Evolutionary conservation across 192 early-diverging fungal species (phyloP), one percentile per base, ranked within the genome.

Genomic region (Linnemannia zychae): DNA sequence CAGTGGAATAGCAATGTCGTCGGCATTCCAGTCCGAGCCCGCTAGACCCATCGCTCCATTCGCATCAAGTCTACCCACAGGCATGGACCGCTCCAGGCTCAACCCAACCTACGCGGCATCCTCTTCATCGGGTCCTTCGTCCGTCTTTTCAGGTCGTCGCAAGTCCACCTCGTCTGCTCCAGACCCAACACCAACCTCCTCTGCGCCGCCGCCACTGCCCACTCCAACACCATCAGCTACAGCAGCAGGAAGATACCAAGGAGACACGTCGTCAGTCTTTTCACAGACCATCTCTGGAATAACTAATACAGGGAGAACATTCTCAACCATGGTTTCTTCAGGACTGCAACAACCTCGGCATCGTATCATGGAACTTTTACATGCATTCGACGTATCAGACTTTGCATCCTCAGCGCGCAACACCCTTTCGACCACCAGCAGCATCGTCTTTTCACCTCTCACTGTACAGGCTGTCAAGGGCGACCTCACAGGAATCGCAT

Each of bases 371-470:
- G 83, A 85, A 40, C 40, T 85, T 12, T 48, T 85, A 12, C 77
- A 85, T 73, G 74, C 83, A 6, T 85, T 85, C 46, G 83, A 85
- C 31, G 74, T 76, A n/a, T 85, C 83, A 3, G 77, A 78, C 28
- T 72, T 79, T 69, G 83, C 77, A 5, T 85, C 78, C 4, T 85
- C 83, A 13, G 83, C 77, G 13, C 83, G 77, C 28, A 79, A 72
- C 38, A 76, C 77, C 2, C 74, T 85, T 11, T 79, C 77, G 13
- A 85, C 83, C 18, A 85, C 82, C 13, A 79, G 83, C 70, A 76
- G 88, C 34, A 88, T 93, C 1, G 84, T 93, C 46, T 93, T 93
- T 50, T 89, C 89, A 24, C 92, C 92, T 13, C 63, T 93, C 16
- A 87, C 90, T 1, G 84, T 86, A 6, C 90, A 91, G 69, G 88